Evolutionary conservation across 495 filamentous ascomycete species (phyloP).

Genomic region (Penicillium verhagenii): DNA sequence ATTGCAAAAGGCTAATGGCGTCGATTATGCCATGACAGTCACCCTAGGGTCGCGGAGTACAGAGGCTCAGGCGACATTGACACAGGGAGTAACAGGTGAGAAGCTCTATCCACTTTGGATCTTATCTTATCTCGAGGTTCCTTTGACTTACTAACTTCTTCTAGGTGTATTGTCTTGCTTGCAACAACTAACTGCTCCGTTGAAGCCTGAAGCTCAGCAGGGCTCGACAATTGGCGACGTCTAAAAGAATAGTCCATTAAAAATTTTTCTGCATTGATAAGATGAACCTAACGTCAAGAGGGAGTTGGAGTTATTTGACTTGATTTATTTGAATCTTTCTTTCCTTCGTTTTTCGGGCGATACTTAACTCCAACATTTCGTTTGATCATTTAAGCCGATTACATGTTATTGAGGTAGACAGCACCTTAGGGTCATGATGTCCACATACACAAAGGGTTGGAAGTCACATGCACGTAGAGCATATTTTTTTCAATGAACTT

Average conservation of each 20-base stretch:
- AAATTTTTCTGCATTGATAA: constrained; percentile 8
- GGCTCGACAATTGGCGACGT: neutral
- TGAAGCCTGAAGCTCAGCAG: constrained; percentile 1
- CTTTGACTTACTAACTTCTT: neutral
- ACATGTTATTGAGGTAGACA: too few relatives aligned
- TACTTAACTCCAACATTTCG: too few relatives aligned
- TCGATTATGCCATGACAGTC: constrained; percentile 75
- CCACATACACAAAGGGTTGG: too few relatives aligned
- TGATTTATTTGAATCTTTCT: constrained; percentile 3
- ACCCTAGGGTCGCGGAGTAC: constrained; percentile 82
- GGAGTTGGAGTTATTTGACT: constrained; percentile 12
- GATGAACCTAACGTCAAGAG: constrained; percentile 16
- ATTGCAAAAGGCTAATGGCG: constrained; percentile 49
- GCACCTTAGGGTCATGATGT: too few relatives aligned
- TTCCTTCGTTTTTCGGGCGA: neutral
- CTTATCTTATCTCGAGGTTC: neutral
- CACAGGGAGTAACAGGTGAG: constrained; percentile 81
- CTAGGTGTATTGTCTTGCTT: constrained; percentile 37
- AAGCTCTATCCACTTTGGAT: neutral
- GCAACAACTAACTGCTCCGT: constrained; percentile 23
- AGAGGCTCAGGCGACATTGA: constrained; percentile 79
- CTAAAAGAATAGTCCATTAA: neutral
- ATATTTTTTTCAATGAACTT: too few relatives aligned
- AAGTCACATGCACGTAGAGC: too few relatives aligned
- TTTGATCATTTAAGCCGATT: too few relatives aligned